Base-by-base conservation (phyloP, 371 early-diverging fungal species). In the Nematocida ausubeli region DNA sequence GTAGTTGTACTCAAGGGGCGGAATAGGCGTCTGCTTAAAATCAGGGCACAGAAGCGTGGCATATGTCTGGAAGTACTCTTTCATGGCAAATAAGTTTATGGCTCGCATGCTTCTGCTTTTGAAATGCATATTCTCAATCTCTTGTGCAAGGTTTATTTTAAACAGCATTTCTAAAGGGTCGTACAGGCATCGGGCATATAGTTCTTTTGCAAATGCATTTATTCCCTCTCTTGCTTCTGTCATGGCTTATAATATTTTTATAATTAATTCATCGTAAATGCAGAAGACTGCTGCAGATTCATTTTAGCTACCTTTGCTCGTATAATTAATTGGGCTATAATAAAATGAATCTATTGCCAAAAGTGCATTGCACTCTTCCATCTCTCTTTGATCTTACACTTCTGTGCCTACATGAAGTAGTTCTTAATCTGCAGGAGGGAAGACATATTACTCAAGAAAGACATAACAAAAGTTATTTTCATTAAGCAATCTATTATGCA, bases 121-220 rank as follows among this genome's bases (percentile, higher is more conserved):
- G 19, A 69, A 7, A 12, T 16, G 34, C 9, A 51, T 28, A 42
- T 56, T 28, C 2, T 50, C 47, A 16, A 52, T 24, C 37, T 62
- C 60, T 54, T 6, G 7, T 37, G 57, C 66, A 32, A 80, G 44
- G 19, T 71, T 57, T 50, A 81, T 71, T 58, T 83, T 83, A 30
- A 63, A 72, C 35, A 83, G 63, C 69, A 83, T 82, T 52, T 83
- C 82, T 14, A 81, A 40, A 24, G 84, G 72, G 52, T 69, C 72
- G 57, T 71, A 82, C 14, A 83, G 52, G 19, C 82, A 56, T 28
- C 84, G 57, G 2, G 24, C 50, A 12, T 66, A 56, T 49, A 83
- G 63, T 37, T 81, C 80, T 51, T 52, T 14, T 26, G 78, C 28
- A 32, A 60, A 60, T 37, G 37, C 1, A 1, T 39, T 32, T 12